Evolutionary conservation across 768 basidiomycete genomes (phyloP), one percentile per base, ranked within the genome.

Genomic region (Leucosporidium creatinivorum): DNA sequence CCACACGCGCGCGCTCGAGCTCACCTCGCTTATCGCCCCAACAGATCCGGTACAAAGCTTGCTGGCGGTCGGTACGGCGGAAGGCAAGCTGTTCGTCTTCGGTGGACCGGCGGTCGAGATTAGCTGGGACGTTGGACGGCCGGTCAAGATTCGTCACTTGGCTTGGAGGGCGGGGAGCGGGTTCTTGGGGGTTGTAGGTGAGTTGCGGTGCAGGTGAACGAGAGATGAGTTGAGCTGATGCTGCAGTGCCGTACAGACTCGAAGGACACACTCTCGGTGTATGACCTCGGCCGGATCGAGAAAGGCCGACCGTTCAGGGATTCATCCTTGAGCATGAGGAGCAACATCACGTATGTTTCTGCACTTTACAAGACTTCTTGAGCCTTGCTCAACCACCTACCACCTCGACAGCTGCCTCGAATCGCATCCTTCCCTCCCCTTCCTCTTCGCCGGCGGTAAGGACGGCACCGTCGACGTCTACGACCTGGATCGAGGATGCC

Each of bases 401-500:
- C 30, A 47, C 51, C 25, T 5, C 3, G 30, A 4, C 77, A 87
- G 87, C 72, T 84, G 82, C 36, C 74, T 90, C 54, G 81, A 83
- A 7, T 74, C 86, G 19, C 87, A 87, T 2, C 85, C 89, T 5
- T 85, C 85, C 18, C 87, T 88, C 75, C 82, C 85, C 8, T 89
- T 90, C 79, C 87, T 89, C 73, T 84, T 85, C 75, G 69, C 85
- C 50, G 83, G 81, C 19, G 75, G 84, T 23, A 78, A 82, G 63
- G 81, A 81, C 61, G 85, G 85, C 36, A 85, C 86, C 58, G 82
- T 91, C 68, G 83, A 84, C 70, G 86, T 87, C 4, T 92, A 86
- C 75, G 91, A 93, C 75, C 73, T 92, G n/a, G 79, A 84, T 18
- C 86, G 88, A 66, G 80, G 84, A 21, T 80, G 83, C 25, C 81